phyloP scores from a whole-genome alignment of 1,284 basidiomycete genomes.

The Waitea zeae region DNA sequence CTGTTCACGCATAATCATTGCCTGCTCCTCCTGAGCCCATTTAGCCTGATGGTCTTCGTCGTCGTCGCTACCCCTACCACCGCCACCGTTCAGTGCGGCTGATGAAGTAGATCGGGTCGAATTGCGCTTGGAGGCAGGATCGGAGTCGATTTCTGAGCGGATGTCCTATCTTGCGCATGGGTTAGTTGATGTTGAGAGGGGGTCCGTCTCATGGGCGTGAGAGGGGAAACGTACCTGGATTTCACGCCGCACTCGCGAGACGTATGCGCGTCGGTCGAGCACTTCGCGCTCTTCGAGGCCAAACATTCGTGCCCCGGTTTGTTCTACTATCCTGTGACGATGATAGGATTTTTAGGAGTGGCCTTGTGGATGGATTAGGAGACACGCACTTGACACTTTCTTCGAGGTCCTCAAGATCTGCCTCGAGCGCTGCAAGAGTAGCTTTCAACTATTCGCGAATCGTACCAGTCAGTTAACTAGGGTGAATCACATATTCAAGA shows the following conservation, averaged over 20 bases:
- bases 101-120: conserved; percentile 1
- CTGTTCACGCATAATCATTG: conserved; percentile 77
- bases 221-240: conserved; percentile 46
- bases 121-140: conserved; percentile 6
- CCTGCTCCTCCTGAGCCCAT: conserved; percentile 75
- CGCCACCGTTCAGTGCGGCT: neutral
- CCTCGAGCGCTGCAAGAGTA: conserved; percentile 59
- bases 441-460: conserved; percentile 39
- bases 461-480: conserved; percentile 3
- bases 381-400: conserved; percentile 62
- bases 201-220: too few relatives aligned
- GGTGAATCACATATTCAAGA: too few relatives aligned
- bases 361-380: conserved; percentile 1
- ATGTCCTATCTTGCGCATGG: conserved; percentile 40
- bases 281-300: conserved; percentile 66
- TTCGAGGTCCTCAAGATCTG: conserved; percentile 77
- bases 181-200: conserved; percentile 5
- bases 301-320: conserved; percentile 68
- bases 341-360: too few relatives aligned
- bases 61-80: conserved; percentile 9
- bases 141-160: conserved; percentile 35
- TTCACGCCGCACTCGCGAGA: conserved; percentile 51
- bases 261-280: conserved; percentile 51
- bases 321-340: conserved; percentile 52
- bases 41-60: conserved; percentile 46